These are phyloP conservation scores for Dissophora ornata DNA, from an alignment of 192 early-diverging fungal species.

Conservation along the genomic window DNA sequence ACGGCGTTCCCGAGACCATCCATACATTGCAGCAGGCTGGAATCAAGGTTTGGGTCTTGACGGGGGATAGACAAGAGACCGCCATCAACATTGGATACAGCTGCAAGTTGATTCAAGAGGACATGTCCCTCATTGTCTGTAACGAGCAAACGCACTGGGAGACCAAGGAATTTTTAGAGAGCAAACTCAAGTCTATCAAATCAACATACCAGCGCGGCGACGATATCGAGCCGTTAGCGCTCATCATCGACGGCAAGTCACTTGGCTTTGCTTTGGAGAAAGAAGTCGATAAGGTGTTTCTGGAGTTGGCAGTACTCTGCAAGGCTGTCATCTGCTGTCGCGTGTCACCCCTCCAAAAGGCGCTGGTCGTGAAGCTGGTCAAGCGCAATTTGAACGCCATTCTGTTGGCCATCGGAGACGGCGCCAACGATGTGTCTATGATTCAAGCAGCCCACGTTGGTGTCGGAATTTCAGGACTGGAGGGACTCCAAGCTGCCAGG, in stretches of 20 bases:
- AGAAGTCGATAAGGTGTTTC: slow-evolving; percentile 82
- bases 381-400: slow-evolving; percentile 91
- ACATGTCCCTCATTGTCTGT: slow-evolving; percentile 94
- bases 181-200: slow-evolving; percentile 86
- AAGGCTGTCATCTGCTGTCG: slow-evolving; percentile 98
- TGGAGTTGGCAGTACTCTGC: slow-evolving; percentile 92
- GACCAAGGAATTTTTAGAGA: slow-evolving; percentile 91
- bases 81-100: slow-evolving; percentile 99
- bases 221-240: slow-evolving; percentile 75
- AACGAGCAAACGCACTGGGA: slow-evolving; percentile 93
- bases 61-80: slow-evolving; percentile 98
- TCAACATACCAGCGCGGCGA: slow-evolving; percentile 58
- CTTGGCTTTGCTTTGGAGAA: slow-evolving; percentile 95
- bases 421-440: slow-evolving; percentile 99
- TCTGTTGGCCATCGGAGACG: slow-evolving; percentile 97
- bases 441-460: slow-evolving; percentile 99
- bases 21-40: slow-evolving; percentile 94
- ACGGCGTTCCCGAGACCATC: slow-evolving; percentile 97
- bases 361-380: slow-evolving; percentile 97
- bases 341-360: slow-evolving; percentile 98
- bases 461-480: slow-evolving; percentile 95
- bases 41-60: slow-evolving; percentile 98
- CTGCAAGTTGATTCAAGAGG: slow-evolving; percentile 96
- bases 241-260: slow-evolving; percentile 95
- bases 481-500: slow-evolving; percentile 96